Percentiles rank a stretch among this genome's conserved stretches.
Evolutionary conservation across 306 rosid genomes (phyloP).

Genomic region (Citrullus amarus): DNA sequence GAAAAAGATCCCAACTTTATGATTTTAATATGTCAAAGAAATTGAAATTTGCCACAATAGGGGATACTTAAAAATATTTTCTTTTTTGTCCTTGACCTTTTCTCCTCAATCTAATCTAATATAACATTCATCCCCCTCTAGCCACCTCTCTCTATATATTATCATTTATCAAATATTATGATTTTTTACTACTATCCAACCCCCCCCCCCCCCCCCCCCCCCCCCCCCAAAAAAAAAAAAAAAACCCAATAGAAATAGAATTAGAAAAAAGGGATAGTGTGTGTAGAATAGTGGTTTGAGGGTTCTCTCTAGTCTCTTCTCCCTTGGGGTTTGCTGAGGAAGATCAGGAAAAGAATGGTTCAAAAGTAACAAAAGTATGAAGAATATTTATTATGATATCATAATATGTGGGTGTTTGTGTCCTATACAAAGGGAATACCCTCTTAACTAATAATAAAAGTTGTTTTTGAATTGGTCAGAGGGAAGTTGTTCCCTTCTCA

Average conservation of each 20-base stretch:
- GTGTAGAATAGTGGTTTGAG: neutral
- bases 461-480: neutral
- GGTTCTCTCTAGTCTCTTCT: neutral
- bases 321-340: neutral
- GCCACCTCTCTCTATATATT: slow-evolving; percentile 10
- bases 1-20: slow-evolving; percentile 14
- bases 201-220: too few relatives aligned
- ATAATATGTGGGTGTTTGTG: neutral
- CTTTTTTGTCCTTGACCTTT: slow-evolving; percentile 42
- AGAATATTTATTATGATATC: neutral
- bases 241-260: neutral
- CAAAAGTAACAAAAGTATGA: slow-evolving; percentile 9
- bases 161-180: too few relatives aligned
- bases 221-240: neutral
- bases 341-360: neutral
- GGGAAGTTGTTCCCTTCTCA: neutral
- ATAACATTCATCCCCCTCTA: neutral
- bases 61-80: slow-evolving; percentile 18
- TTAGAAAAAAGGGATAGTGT: neutral
- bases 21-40: slow-evolving; percentile 19
- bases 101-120: slow-evolving; percentile 20
- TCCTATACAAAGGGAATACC: neutral
- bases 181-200: too few relatives aligned
- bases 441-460: neutral
- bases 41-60: slow-evolving; percentile 27